phyloP scores from a whole-genome alignment of 208 protist genomes.

The Novymonas esmeraldas region DNA sequence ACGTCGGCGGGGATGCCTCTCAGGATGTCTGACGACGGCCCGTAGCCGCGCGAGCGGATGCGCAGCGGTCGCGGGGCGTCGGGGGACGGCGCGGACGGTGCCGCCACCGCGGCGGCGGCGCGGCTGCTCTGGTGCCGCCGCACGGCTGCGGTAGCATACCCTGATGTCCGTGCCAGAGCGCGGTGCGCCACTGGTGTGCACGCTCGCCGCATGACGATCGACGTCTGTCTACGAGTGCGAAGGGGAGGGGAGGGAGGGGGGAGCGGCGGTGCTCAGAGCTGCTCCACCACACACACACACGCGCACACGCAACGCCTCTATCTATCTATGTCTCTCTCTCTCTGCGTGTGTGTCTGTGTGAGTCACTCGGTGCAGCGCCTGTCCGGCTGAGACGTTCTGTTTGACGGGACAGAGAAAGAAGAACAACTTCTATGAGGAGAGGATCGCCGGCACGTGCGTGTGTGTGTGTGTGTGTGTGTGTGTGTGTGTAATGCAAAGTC shows the following conservation, averaged over 20 bases:
- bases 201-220: constrained; percentile 21
- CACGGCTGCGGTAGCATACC: not conserved
- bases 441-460: not conserved
- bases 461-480: constrained; percentile 3
- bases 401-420: no score
- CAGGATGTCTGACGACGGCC: constrained; percentile 72
- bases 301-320: no score
- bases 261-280: no score
- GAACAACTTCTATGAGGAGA: constrained; percentile 8
- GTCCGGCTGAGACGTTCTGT: no score
- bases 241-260: not conserved
- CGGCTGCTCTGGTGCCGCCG: constrained; percentile 5
- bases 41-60: constrained; percentile 74
- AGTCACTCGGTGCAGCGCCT: no score
- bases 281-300: no score
- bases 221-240: not conserved
- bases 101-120: not conserved
- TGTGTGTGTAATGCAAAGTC: no score
- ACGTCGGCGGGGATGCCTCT: constrained; percentile 47
- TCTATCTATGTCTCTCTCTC: no score
- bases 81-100: not conserved
- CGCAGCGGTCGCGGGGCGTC: constrained; percentile 17
- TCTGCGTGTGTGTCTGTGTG: no score
- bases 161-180: constrained; percentile 1
- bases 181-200: constrained; percentile 19